Evolutionary conservation across 1,284 basidiomycete species (phyloP).

Genomic region (Leucoagaricus sp.): DNA sequence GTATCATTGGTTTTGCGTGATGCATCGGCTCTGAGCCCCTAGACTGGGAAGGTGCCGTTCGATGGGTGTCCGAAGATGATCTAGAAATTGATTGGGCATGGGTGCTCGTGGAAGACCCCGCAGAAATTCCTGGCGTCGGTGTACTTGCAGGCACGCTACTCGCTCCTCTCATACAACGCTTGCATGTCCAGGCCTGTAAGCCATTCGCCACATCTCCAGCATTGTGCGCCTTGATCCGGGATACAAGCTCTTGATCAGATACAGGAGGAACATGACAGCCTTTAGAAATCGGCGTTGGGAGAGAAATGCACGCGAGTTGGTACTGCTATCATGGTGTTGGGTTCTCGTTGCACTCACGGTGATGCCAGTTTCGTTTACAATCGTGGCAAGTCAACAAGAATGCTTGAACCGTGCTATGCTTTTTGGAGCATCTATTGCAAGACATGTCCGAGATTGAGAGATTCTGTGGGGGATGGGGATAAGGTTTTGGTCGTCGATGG

Average conservation of each 20-base stretch:
- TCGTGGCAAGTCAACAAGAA: conserved; percentile 28
- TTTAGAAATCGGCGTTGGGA: conserved; percentile 14
- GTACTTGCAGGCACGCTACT: not conserved
- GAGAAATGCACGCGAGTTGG: not conserved
- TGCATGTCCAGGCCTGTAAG: conserved; percentile 22
- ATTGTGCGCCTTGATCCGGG: conserved; percentile 25
- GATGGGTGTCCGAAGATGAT: not conserved
- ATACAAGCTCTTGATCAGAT: conserved; percentile 27
- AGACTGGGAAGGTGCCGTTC: not conserved
- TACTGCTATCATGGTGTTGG: not conserved
- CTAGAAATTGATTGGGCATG: not conserved
- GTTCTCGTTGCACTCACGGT: conserved; percentile 28
- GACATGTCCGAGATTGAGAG: no score
- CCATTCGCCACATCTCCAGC: conserved; percentile 16
- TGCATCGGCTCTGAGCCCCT: not conserved
- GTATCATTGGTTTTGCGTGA: not conserved
- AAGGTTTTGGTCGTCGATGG: no score
- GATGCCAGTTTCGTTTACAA: conserved; percentile 31
- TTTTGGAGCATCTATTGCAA: conserved; percentile 10
- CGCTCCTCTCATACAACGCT: conserved; percentile 12
- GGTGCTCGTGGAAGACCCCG: not conserved
- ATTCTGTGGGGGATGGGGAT: no score
- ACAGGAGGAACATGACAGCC: conserved; percentile 33
- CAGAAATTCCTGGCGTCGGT: not conserved
- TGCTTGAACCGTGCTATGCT: conserved; percentile 16